Percentiles rank a stretch among this genome's conserved stretches.
phyloP scores from a whole-genome alignment of 2,329 filamentous ascomycete species.

The Ophiocordyceps polyrhachis-furcata region DNA sequence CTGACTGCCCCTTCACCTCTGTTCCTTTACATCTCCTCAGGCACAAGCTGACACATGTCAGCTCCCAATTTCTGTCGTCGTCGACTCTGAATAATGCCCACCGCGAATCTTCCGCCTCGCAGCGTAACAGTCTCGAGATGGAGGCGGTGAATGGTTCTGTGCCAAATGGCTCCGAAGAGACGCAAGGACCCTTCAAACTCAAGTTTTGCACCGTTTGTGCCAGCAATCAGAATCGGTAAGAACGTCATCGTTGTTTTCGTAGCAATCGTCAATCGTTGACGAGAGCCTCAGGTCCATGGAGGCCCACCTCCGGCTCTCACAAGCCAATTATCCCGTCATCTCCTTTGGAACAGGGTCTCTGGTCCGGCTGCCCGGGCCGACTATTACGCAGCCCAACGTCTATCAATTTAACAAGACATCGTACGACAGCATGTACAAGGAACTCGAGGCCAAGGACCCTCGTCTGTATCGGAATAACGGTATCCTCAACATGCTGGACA shows the following conservation, averaged over 20 bases:
- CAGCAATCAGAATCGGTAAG: constrained; percentile 87
- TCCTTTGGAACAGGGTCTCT: constrained; percentile 94
- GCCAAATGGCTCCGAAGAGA: constrained; percentile 27
- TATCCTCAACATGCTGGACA: constrained; percentile 84
- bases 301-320: constrained; percentile 82
- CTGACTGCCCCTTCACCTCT: constrained; percentile 1
- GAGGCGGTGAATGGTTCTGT: constrained; percentile 22
- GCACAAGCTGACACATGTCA: constrained; percentile 1
- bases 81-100: constrained; percentile 8
- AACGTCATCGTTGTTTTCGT: constrained; percentile 1
- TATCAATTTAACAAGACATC: constrained; percentile 97
- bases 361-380: constrained; percentile 80
- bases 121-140: constrained; percentile 12
- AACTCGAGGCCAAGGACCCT: constrained; percentile 70
- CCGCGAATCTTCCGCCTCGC: constrained; percentile 1
- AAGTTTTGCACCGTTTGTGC: constrained; percentile 99
- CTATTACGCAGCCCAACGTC: constrained; percentile 84
- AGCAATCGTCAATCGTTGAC: constrained; percentile 1
- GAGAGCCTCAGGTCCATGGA: constrained; percentile 47
- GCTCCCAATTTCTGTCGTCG: no score
- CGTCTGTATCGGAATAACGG: constrained; percentile 83
- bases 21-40: not conserved
- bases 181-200: constrained; percentile 56
- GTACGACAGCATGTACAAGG: constrained; percentile 86
- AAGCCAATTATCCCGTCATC: constrained; percentile 81